phyloP scores from a whole-genome alignment of 2,329 filamentous ascomycete genomes.

The Diaporthe sp. region DNA sequence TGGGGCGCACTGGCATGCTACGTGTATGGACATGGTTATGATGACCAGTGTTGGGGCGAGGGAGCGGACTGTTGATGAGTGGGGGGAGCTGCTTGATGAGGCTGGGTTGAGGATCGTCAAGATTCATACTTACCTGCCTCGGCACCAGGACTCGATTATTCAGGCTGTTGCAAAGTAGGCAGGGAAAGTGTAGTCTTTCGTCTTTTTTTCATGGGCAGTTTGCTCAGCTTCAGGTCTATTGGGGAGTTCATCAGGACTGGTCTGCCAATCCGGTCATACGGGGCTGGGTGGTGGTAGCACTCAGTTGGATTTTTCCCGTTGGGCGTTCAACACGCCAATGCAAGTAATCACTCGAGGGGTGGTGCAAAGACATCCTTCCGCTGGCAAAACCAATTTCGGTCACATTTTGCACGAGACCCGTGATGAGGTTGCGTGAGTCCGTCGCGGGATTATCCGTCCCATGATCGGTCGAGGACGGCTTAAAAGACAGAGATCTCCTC shows the following conservation, averaged over 20 bases:
- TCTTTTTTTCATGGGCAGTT: too few relatives aligned
- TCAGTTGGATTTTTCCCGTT: not conserved
- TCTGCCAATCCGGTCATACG: not conserved
- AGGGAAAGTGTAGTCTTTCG: too few relatives aligned
- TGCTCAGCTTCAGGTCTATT: too few relatives aligned
- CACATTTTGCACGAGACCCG: not conserved
- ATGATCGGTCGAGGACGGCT: not conserved
- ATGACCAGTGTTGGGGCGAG: slow-evolving; percentile 50
- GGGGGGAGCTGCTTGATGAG: slow-evolving; percentile 47
- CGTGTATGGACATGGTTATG: slow-evolving; percentile 55
- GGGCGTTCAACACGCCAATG: not conserved
- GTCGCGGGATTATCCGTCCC: not conserved
- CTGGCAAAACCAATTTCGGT: too few relatives aligned
- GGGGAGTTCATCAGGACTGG: too few relatives aligned
- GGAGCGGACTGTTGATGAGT: slow-evolving; percentile 54
- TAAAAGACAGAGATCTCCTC: not conserved
- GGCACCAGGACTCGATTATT: slow-evolving; percentile 43
- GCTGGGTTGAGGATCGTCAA: slow-evolving; percentile 41
- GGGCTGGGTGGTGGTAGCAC: not conserved
- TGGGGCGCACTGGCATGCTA: slow-evolving; percentile 49
- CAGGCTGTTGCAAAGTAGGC: slow-evolving; percentile 36
- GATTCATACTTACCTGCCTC: slow-evolving; percentile 39
- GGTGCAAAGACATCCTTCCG: not conserved
- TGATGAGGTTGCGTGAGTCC: not conserved
- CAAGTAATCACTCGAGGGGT: not conserved